Base-by-base conservation (phyloP, 2,329 filamentous ascomycete genomes). In the Diplocarpon rosae region DNA sequence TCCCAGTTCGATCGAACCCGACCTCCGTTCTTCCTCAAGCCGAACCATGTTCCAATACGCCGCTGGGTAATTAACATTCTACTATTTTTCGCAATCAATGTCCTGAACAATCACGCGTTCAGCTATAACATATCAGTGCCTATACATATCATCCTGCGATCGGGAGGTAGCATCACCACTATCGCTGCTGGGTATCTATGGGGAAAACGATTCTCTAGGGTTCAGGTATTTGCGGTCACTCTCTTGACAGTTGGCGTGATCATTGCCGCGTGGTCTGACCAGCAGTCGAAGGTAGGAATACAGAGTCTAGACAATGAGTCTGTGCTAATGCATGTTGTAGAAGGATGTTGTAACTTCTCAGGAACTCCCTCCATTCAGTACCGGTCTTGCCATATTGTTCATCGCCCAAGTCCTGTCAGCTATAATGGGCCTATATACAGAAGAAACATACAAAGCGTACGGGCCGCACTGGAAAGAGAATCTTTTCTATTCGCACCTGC, bases 101-200 rank as follows among this genome's bases (percentile, higher is more conserved):
- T 96, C 46, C 68, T 98, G 60, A 98, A 98, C 67, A 98, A 98
- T 59, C 90, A 90, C 70, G 92, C 90, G 6, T 98, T 98, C 64
- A 89, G 87, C 51, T 98, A 95, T 67, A 81, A 88, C 56, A 96
- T 98, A 45, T 95, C 88, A 6, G 87, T 98, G 0, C 92, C 92
- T 1, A 80, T 98, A 39, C 92, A 98, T 61, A 98, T 98, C 57
- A 96, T 98, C 54, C 71, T 98, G 27, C 79, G 92, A 42, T 95
- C 89, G 39, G 94, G 90, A 39, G 92, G 92, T 13, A 95, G 89
- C 57, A 93, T 96, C 50, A 93, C 89, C 4, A 96, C 92, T 8
- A 94, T 98, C 78, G 66, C 81, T 13, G 86, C 90, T n/a, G 92
- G 92, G 2, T 88, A 81, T 59, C 55, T 94, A 12, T 88, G 83